Evolutionary conservation across 495 filamentous ascomycete species (phyloP).

Genomic region (Aspergillus wentii): DNA sequence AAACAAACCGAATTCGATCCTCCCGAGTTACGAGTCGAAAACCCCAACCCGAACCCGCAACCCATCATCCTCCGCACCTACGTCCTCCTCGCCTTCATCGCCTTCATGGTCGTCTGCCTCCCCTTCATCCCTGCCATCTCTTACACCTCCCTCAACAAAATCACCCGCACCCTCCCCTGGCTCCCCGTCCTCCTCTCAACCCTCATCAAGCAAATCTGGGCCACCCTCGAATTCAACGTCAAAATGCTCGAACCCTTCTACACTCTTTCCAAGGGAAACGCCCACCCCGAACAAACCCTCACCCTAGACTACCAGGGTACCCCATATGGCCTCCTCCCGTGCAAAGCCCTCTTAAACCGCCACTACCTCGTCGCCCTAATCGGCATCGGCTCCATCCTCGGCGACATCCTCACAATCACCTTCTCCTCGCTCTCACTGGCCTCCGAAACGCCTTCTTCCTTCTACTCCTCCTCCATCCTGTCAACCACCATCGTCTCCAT

Average conservation of each 20-base stretch:
- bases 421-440: constrained; percentile 51
- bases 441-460: constrained; percentile 56
- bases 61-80: constrained; percentile 61
- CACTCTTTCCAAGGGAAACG: constrained; percentile 58
- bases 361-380: constrained; percentile 61
- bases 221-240: constrained; percentile 63
- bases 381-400: constrained; percentile 56
- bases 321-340: constrained; percentile 59
- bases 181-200: constrained; percentile 58
- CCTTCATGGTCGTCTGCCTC: constrained; percentile 44
- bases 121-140: constrained; percentile 51
- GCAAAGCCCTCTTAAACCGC: constrained; percentile 54
- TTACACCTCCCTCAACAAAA: constrained; percentile 47
- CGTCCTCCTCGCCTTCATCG: constrained; percentile 56
- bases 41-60: constrained; percentile 49
- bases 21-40: too few relatives aligned
- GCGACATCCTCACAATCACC: constrained; percentile 65
- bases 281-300: constrained; percentile 51
- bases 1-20: constrained; percentile 24
- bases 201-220: constrained; percentile 61
- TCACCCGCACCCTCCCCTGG: constrained; percentile 60
- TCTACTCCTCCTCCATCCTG: constrained; percentile 53
- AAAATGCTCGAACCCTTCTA: constrained; percentile 75
- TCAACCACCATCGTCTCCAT: constrained; percentile 54
- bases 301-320: constrained; percentile 69